Evolutionary conservation across 306 rosid genomes (phyloP).

Genomic region (Spatholobus suberectus): DNA sequence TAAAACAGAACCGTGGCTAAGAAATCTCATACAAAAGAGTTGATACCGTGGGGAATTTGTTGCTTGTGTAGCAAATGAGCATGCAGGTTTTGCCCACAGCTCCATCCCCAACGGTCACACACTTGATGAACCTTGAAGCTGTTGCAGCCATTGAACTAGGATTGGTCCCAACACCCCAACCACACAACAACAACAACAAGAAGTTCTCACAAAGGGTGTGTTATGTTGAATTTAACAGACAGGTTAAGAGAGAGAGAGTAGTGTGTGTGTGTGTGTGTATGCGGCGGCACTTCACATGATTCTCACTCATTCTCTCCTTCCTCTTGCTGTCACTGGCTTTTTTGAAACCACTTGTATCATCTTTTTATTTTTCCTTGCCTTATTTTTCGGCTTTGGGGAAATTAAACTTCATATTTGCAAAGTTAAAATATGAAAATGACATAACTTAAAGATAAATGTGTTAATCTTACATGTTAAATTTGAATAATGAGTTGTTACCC

Average conservation of each 20-base stretch:
- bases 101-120: constrained; percentile 93
- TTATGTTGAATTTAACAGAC: constrained; percentile 51
- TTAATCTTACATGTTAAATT: background rate
- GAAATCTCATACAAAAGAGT: constrained; percentile 24
- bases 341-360: constrained; percentile 46
- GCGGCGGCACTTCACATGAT: constrained; percentile 66
- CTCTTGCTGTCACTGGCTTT: constrained; percentile 16
- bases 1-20: constrained; percentile 23
- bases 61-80: constrained; percentile 95
- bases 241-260: constrained; percentile 42
- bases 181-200: constrained; percentile 27
- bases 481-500: constrained; percentile 16
- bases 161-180: constrained; percentile 43
- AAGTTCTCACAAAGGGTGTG: constrained; percentile 22
- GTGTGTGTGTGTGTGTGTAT: background rate
- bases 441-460: background rate
- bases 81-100: constrained; percentile 95
- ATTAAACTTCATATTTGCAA: background rate
- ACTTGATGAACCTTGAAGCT: constrained; percentile 89
- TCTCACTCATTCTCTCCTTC: constrained; percentile 58
- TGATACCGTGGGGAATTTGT: constrained; percentile 86
- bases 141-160: constrained; percentile 59
- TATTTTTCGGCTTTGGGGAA: background rate
- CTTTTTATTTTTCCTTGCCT: constrained; percentile 14
- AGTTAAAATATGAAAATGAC: background rate